phyloP scores from a whole-genome alignment of 805 yeast genomes.

The Teunomyces funiuensis region DNA sequence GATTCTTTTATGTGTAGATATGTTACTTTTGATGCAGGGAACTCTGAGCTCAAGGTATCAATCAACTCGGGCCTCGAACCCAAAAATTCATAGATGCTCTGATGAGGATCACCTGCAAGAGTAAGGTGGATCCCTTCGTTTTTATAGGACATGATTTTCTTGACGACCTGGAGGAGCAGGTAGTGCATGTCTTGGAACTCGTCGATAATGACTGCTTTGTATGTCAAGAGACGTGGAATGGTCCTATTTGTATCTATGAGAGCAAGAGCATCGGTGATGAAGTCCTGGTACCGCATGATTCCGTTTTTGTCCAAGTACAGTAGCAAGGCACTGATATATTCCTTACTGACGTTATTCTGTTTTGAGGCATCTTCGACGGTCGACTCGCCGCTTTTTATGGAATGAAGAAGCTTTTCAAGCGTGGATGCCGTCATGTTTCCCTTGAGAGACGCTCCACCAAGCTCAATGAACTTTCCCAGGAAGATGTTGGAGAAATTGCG shows the following conservation, averaged over 20 bases:
- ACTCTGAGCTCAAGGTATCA: slow-evolving; percentile 18
- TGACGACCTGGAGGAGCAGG: slow-evolving; percentile 45
- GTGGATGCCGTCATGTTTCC: slow-evolving; percentile 22
- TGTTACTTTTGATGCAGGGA: slow-evolving; percentile 19
- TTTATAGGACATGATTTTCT: slow-evolving; percentile 31
- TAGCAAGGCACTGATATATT: slow-evolving; percentile 27
- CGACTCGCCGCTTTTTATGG: slow-evolving; percentile 21
- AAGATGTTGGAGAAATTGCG: slow-evolving; percentile 31
- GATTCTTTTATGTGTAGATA: slow-evolving; percentile 48
- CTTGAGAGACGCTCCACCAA: slow-evolving; percentile 23
- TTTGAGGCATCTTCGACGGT: slow-evolving; percentile 23
- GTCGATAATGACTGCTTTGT: slow-evolving; percentile 54
- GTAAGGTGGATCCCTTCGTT: slow-evolving; percentile 45
- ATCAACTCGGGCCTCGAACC: slow-evolving; percentile 48
- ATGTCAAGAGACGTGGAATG: slow-evolving; percentile 24
- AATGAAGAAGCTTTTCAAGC: slow-evolving; percentile 25
- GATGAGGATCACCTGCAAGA: slow-evolving; percentile 71
- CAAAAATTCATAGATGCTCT: slow-evolving; percentile 66
- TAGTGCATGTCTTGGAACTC: slow-evolving; percentile 73
- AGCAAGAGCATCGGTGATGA: slow-evolving; percentile 30
- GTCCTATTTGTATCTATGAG: slow-evolving; percentile 20
- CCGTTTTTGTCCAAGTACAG: slow-evolving; percentile 32
- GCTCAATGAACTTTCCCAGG: slow-evolving; percentile 32
- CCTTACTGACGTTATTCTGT: slow-evolving; percentile 22
- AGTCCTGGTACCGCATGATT: slow-evolving; percentile 35